Evolutionary conservation across 2,329 filamentous ascomycete species (phyloP), one percentile per base, ranked within the genome.

Genomic region (Aureobasidium sp.): DNA sequence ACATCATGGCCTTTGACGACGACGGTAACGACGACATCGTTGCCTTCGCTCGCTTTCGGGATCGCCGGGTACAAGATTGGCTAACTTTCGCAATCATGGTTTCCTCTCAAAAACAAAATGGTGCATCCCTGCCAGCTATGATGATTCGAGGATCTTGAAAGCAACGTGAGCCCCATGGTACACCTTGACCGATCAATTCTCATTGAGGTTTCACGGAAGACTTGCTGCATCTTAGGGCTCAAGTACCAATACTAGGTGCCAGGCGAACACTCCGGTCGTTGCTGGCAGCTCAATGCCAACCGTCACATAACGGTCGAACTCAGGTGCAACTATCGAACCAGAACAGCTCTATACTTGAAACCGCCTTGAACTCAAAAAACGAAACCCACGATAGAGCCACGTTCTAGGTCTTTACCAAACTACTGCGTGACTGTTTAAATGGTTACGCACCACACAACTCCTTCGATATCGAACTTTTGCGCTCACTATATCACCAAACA

Each of bases 331-430:
- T 21, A 38, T 38, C 34, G 22, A 27, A 19, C 30, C 14, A 19
- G 30, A 35, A 21, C 21, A 37, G 8, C 14, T 29, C 37, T 38
- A 29, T 16, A 29, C 27, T 21, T 49, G 32, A 38, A 38, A 38
- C 45, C 12, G 27, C 11, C n/a, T 17, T 38, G 27, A 49, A 38
- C 32, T 49, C 45, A 49, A 49, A 38, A n/a, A 38, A 4, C 17
- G 3, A 19, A 35, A 24, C 19, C 3, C 16, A 2, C 12, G n/a
- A 27, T 27, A 29, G 32, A n/a, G 34, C 3, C 19, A 16, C 6
- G 16, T n/a, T 29, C 4, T 30, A 2, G 17, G 19, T 11, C 21
- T 16, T 21, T 21, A n/a, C 34, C 11, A 29, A 34, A 38, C 16
- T 7, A 25, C 11, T 6, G 24, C 1, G 14, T n/a, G 11, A 8